phyloP scores from a whole-genome alignment of 306 rosid genomes.

The Corylus americana region DNA sequence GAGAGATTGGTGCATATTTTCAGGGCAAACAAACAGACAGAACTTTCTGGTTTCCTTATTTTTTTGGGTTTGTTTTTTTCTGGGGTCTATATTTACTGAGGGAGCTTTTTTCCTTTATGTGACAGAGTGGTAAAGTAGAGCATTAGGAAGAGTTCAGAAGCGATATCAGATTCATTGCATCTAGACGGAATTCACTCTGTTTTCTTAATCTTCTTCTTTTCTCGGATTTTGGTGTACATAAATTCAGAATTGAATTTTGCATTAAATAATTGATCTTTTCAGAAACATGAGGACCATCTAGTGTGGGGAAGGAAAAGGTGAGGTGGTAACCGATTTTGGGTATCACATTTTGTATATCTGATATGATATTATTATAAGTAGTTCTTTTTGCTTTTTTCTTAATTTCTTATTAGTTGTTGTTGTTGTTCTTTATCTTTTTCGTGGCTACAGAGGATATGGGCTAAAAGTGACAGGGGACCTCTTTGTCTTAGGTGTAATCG shows the following conservation, averaged over 20 bases:
- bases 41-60: neutral
- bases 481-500: constrained; percentile 30
- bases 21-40: constrained; percentile 23
- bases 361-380: neutral
- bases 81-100: neutral
- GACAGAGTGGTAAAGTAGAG: neutral
- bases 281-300: constrained; percentile 47
- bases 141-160: neutral
- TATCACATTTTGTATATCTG: constrained; percentile 7
- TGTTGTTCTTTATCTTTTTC: neutral
- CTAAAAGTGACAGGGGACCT: constrained; percentile 25
- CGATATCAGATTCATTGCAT: neutral
- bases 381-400: neutral
- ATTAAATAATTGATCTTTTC: constrained; percentile 22
- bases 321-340: constrained; percentile 37
- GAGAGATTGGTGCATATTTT: neutral
- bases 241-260: constrained; percentile 1
- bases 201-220: neutral
- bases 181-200: constrained; percentile 3
- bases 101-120: neutral
- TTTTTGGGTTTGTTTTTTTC: neutral
- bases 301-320: constrained; percentile 41
- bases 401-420: neutral
- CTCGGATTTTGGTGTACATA: neutral
- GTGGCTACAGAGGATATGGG: constrained; percentile 23